A percentile compares a stretch with the other conserved stretches of the same genome.
phyloP scores from a whole-genome alignment of 2,329 filamentous ascomycete genomes.

The Pseudopithomyces chartarum region DNA sequence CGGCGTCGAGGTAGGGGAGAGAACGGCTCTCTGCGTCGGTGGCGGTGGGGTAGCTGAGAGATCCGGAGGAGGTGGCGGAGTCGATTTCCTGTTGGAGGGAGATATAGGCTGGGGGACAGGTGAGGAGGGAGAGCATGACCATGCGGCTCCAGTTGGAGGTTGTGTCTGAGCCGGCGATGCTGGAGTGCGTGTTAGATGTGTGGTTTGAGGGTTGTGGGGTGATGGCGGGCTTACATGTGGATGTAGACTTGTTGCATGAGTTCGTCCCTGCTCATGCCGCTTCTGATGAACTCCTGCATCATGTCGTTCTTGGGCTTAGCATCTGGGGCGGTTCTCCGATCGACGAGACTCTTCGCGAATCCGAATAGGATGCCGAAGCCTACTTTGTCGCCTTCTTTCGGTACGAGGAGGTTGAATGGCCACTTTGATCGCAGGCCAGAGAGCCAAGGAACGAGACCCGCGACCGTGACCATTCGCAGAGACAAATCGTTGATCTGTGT shows the following conservation, averaged over 20 bases:
- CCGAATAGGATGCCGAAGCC: slow-evolving; percentile 2
- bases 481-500: slow-evolving; percentile 1
- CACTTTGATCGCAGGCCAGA: background rate
- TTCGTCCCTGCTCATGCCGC: background rate
- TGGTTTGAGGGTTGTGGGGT: background rate
- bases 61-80: slow-evolving; percentile 35
- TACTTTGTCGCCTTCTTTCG: slow-evolving; percentile 1
- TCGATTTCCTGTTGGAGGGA: slow-evolving; percentile 53
- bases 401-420: background rate
- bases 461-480: slow-evolving; percentile 1
- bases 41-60: slow-evolving; percentile 44
- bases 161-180: slow-evolving; percentile 59
- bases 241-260: background rate
- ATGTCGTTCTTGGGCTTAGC: slow-evolving; percentile 1
- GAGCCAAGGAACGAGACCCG: background rate
- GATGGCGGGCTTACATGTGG: background rate
- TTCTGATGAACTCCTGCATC: background rate
- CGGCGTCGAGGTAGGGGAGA: slow-evolving; percentile 53
- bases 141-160: slow-evolving; percentile 59
- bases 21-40: slow-evolving; percentile 49
- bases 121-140: slow-evolving; percentile 57
- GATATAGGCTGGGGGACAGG: slow-evolving; percentile 50
- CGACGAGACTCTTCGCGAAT: background rate
- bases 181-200: background rate
- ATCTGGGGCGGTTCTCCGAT: background rate